phyloP scores from a whole-genome alignment of 2,329 filamentous ascomycete genomes.

The Neoascochyta sp. region DNA sequence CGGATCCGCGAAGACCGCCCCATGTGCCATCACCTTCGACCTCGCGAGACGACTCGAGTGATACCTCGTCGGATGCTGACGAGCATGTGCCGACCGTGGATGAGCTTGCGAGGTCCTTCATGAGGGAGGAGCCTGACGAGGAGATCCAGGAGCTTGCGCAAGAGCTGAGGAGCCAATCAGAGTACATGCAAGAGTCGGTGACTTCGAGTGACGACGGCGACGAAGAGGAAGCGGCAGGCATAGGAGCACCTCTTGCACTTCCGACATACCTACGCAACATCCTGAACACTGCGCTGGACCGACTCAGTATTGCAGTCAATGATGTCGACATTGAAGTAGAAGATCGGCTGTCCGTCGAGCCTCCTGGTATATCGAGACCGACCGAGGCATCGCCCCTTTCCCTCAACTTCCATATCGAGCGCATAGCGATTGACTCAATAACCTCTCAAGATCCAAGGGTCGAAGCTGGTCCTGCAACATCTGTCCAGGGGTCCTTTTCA shows the following conservation, averaged over 20 bases:
- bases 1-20: conserved; percentile 4
- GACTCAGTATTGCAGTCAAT: conserved; percentile 63
- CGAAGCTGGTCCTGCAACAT: conserved; percentile 15
- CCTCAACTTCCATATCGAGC: conserved; percentile 62
- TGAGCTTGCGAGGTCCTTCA: conserved; percentile 73
- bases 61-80: conserved; percentile 27
- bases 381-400: conserved; percentile 54
- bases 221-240: conserved; percentile 61
- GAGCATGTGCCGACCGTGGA: conserved; percentile 61
- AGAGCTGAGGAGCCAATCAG: conserved; percentile 60
- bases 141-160: conserved; percentile 67
- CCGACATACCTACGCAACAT: conserved; percentile 69
- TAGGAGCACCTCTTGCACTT: conserved; percentile 65
- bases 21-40: conserved; percentile 11
- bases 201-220: conserved; percentile 60
- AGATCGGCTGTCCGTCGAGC: conserved; percentile 45
- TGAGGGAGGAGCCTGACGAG: conserved; percentile 64
- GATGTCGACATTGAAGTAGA: conserved; percentile 65
- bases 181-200: conserved; percentile 60
- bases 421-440: conserved; percentile 64
- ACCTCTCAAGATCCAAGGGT: conserved; percentile 23
- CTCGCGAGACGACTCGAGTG: conserved; percentile 10
- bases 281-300: conserved; percentile 69
- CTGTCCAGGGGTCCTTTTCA: conserved; percentile 28
- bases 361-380: conserved; percentile 51